Percentiles rank a stretch among this genome's conserved stretches.
These are phyloP conservation scores for Thalassiosira mediterranea DNA, from an alignment of 352 stramenopile genomes.

Conservation along the genomic window DNA sequence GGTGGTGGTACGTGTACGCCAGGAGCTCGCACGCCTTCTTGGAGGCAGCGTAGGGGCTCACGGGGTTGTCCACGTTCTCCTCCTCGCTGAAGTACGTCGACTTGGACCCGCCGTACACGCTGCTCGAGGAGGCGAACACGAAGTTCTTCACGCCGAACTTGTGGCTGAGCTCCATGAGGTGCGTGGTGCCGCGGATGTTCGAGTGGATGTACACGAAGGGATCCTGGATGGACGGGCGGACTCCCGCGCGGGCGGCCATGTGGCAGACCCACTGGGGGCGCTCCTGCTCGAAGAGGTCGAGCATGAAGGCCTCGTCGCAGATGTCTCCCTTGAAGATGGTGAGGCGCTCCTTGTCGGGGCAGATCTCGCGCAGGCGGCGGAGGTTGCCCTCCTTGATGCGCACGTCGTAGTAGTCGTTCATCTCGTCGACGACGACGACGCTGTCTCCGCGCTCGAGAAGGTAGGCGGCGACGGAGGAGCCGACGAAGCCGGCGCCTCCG, in stretches of 20 bases:
- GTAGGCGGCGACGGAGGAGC: conserved; percentile 90
- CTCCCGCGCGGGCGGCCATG: conserved; percentile 94
- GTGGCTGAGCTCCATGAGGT: conserved; percentile 91
- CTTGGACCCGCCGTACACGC: conserved; percentile 93
- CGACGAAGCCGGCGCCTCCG: conserved; percentile 95
- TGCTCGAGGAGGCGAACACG: conserved; percentile 94
- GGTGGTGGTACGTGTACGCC: conserved; percentile 95
- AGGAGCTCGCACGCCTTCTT: conserved; percentile 98
- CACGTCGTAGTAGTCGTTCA: conserved; percentile 99
- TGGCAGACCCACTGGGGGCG: conserved; percentile 90
- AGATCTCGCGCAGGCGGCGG: conserved; percentile 77
- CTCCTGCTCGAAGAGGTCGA: conserved; percentile 88
- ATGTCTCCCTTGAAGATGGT: conserved; percentile 90
- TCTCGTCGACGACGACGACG: conserved; percentile 96
- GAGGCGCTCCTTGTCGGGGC: conserved; percentile 54
- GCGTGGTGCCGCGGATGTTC: conserved; percentile 93
- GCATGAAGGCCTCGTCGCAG: conserved; percentile 91
- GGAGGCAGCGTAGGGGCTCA: conserved; percentile 95
- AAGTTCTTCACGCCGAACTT: conserved; percentile 92
- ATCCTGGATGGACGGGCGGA: conserved; percentile 96
- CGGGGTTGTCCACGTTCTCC: conserved; percentile 89
- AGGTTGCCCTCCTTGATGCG: conserved; percentile 95
- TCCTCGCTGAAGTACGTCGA: conserved; percentile 90
- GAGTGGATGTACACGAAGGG: conserved; percentile 97
- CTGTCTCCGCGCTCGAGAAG: conserved; percentile 76